Percentiles rank a stretch among this genome's conserved stretches.
Evolutionary conservation across 1,284 basidiomycete species (phyloP).

Genomic region (Ceratobasidium sp.): DNA sequence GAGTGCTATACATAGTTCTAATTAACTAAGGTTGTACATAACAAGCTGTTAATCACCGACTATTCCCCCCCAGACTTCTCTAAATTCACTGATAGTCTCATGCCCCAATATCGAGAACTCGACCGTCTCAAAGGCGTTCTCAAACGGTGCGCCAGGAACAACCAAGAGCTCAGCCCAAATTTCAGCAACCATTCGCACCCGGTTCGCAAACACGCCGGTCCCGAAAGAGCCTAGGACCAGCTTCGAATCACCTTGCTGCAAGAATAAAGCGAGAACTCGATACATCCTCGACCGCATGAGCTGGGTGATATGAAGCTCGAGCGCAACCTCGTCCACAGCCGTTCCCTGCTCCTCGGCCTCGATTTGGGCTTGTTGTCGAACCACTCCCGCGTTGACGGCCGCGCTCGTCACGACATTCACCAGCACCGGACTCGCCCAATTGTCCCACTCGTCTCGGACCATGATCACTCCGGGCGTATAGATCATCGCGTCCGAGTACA

Average conservation of each 20-base stretch:
- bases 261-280: slow-evolving; percentile 72
- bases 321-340: slow-evolving; percentile 62
- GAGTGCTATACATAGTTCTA: too few species aligned
- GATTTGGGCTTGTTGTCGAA: slow-evolving; percentile 58
- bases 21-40: too few species aligned
- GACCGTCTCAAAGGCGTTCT: slow-evolving; percentile 69
- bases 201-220: slow-evolving; percentile 77
- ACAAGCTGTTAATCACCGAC: background rate
- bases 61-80: slow-evolving; percentile 54
- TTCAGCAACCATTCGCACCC: slow-evolving; percentile 66
- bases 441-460: slow-evolving; percentile 69
- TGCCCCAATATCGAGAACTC: slow-evolving; percentile 74
- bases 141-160: slow-evolving; percentile 65
- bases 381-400: slow-evolving; percentile 76
- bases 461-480: slow-evolving; percentile 71
- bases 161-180: slow-evolving; percentile 72
- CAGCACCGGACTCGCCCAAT: slow-evolving; percentile 67
- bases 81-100: slow-evolving; percentile 66
- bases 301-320: slow-evolving; percentile 61
- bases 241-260: slow-evolving; percentile 68
- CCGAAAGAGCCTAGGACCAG: slow-evolving; percentile 79
- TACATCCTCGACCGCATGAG: slow-evolving; percentile 78
- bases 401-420: slow-evolving; percentile 74
- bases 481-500: slow-evolving; percentile 75
- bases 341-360: slow-evolving; percentile 52